A percentile compares a stretch with the other conserved stretches of the same genome.
phyloP scores from a whole-genome alignment of 257 asterid genomes.

The Perilla frutescens region DNA sequence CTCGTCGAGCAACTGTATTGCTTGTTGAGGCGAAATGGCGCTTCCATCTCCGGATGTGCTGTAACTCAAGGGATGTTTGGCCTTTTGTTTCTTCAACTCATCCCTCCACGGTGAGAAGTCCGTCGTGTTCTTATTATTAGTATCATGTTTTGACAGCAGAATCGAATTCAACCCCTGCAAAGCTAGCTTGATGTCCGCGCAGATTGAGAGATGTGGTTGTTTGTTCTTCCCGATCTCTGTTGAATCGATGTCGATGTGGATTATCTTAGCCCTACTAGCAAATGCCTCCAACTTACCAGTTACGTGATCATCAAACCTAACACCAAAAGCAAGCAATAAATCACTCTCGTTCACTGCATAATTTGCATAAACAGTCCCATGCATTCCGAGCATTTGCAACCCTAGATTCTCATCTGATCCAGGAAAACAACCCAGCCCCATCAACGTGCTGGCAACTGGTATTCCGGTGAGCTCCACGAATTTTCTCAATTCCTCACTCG shows the following conservation, averaged over 20 bases:
- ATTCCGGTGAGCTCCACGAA: conserved; percentile 76
- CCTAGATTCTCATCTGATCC: conserved; percentile 60
- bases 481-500: conserved; percentile 63
- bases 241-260: conserved; percentile 83
- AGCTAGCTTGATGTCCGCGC: conserved; percentile 69
- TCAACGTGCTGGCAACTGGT: conserved; percentile 80
- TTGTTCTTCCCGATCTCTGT: conserved; percentile 87
- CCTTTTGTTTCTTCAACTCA: conserved; percentile 67
- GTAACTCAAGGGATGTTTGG: conserved; percentile 56
- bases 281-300: conserved; percentile 84
- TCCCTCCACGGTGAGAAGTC: conserved; percentile 71
- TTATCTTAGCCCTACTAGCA: conserved; percentile 85
- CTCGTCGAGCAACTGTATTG: conserved; percentile 75
- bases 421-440: conserved; percentile 82
- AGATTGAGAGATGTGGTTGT: conserved; percentile 74
- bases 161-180: conserved; percentile 59
- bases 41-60: conserved; percentile 56
- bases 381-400: conserved; percentile 91
- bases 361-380: conserved; percentile 83
- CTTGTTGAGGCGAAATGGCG: conserved; percentile 79
- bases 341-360: conserved; percentile 79
- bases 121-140: conserved; percentile 4
- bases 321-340: conserved; percentile 80
- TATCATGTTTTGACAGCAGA: conserved; percentile 10
- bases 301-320: conserved; percentile 84